A percentile compares a stretch with the other conserved stretches of the same genome.
These are phyloP conservation scores for Schizothecium vesticola DNA, from an alignment of 495 filamentous ascomycete genomes.

Conservation along the genomic window DNA sequence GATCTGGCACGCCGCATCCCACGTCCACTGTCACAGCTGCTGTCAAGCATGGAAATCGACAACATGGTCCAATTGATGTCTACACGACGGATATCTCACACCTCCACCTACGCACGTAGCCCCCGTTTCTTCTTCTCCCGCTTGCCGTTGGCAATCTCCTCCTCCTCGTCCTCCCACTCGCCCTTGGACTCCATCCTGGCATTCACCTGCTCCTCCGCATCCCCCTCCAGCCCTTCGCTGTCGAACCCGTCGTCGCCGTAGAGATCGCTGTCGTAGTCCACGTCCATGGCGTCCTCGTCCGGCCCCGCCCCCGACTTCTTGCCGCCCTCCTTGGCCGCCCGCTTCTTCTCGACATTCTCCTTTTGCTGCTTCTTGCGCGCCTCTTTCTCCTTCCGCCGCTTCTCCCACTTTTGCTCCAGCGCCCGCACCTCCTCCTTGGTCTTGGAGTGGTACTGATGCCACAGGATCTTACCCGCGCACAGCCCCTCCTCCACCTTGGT, in stretches of 20 bases:
- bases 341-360: constrained; percentile 84
- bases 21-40: not conserved
- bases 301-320: constrained; percentile 50
- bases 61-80: not conserved
- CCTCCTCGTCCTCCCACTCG: constrained; percentile 50
- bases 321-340: constrained; percentile 47
- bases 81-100: not conserved
- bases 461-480: constrained; percentile 88
- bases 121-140: constrained; percentile 17
- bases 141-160: constrained; percentile 14
- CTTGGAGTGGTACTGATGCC: constrained; percentile 92
- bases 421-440: constrained; percentile 66
- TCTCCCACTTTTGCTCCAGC: constrained; percentile 75
- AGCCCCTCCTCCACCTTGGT: constrained; percentile 95
- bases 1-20: not conserved
- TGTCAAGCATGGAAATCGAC: not conserved
- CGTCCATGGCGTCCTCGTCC: constrained; percentile 53
- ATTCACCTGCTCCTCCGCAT: constrained; percentile 55
- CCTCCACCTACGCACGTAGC: constrained; percentile 1
- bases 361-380: constrained; percentile 71
- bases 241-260: constrained; percentile 48
- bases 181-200: constrained; percentile 47
- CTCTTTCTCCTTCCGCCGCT: constrained; percentile 73
- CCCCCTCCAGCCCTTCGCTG: constrained; percentile 49
- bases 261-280: constrained; percentile 48